phyloP scores from a whole-genome alignment of 2,329 filamentous ascomycete genomes.

The Delphinella strobiligena region DNA sequence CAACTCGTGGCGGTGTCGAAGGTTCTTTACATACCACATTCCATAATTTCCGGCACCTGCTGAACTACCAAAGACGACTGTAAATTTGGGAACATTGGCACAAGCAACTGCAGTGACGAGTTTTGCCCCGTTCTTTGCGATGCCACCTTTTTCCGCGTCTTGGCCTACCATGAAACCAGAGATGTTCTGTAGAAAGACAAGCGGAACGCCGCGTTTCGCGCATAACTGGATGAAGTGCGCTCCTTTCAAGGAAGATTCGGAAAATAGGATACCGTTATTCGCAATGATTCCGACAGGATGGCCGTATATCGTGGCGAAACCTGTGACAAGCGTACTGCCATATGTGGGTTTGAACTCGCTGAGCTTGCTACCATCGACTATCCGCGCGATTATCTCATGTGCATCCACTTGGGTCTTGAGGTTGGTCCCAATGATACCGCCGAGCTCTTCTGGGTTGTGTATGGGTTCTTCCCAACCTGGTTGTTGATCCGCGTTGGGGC shows the following conservation, averaged over 20 bases:
- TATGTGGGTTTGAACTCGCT: constrained; percentile 91
- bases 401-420: constrained; percentile 74
- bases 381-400: constrained; percentile 81
- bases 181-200: constrained; percentile 95
- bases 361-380: constrained; percentile 84
- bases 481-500: constrained; percentile 25
- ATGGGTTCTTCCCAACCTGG: constrained; percentile 58
- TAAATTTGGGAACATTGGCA: constrained; percentile 91
- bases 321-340: constrained; percentile 78
- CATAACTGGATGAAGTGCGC: constrained; percentile 96
- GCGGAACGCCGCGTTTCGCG: constrained; percentile 74
- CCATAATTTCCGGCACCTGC: constrained; percentile 96
- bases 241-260: constrained; percentile 77
- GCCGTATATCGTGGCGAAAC: constrained; percentile 82
- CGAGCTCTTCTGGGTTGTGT: constrained; percentile 66
- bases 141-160: constrained; percentile 84
- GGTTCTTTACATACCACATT: constrained; percentile 55
- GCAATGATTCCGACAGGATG: constrained; percentile 86
- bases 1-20: neutral
- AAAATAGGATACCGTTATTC: constrained; percentile 93
- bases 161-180: constrained; percentile 95
- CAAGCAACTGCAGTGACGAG: constrained; percentile 91
- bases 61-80: constrained; percentile 84
- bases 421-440: constrained; percentile 83
- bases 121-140: constrained; percentile 96